A percentile compares a stretch with the other conserved stretches of the same genome.
phyloP scores from a whole-genome alignment of 2,329 filamentous ascomycete species.

The Stromatinia cepivora region DNA sequence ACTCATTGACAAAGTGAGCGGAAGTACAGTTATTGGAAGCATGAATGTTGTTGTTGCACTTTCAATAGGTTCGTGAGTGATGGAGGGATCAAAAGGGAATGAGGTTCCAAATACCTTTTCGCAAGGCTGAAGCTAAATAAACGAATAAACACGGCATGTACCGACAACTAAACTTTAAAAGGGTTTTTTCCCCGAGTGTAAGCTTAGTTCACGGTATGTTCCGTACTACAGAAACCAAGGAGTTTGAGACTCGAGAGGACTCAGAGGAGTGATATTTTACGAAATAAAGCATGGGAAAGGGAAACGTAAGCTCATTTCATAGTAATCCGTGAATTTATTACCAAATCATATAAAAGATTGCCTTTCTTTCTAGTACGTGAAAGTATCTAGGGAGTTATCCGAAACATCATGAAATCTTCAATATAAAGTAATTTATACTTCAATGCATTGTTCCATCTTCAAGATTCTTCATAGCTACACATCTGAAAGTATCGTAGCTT shows the following conservation, averaged over 20 bases:
- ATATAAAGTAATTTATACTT: slow-evolving; percentile 5
- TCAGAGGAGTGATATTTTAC: neutral
- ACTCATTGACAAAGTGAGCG: neutral
- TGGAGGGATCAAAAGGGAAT: neutral
- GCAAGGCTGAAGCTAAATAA: no score
- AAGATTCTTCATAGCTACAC: neutral
- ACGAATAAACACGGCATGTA: neutral
- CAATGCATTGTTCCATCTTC: neutral
- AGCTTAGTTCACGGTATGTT: neutral
- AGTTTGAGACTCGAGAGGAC: neutral
- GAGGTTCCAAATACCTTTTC: neutral
- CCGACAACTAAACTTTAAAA: neutral
- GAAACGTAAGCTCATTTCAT: neutral
- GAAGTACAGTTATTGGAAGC: neutral
- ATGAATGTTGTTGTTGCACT: neutral
- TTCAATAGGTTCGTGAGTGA: neutral
- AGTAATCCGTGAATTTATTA: neutral
- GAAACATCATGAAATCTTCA: neutral
- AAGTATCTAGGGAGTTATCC: neutral
- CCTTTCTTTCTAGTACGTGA: neutral
- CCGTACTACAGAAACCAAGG: neutral
- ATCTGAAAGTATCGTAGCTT: neutral
- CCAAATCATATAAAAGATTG: neutral
- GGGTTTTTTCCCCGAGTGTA: neutral
- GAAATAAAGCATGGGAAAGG: no score